Evolutionary conservation across 352 stramenopile species (phyloP), one percentile per base, ranked within the genome.

Genomic region (Phytophthora fragariae): DNA sequence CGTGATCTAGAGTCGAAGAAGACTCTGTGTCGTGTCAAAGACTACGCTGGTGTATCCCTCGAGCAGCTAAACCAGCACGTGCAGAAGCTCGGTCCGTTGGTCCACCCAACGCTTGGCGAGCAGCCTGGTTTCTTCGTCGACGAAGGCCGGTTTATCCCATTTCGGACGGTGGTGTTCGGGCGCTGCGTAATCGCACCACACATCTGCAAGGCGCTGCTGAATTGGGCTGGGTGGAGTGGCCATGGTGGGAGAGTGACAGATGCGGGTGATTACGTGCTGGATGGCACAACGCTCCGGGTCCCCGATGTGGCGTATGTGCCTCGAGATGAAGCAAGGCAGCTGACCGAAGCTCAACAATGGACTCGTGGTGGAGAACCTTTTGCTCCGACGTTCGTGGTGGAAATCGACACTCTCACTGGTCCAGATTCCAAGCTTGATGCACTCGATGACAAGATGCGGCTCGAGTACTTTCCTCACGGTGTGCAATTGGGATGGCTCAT

Each of bases 51-150:
- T 46, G 68, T 76, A 21, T 65, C 57, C 41, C 65, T 74, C 24
- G 65, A 77, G 65, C 59, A 74, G 61, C 56, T 76, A 65, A 79
- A 73, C 50, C 44, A 64, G 52, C 57, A 68, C 67, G 57, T 73
- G 62, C 64, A 65, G 35, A 64, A 33, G 53, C 21, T 64, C 57
- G 62, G 72, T 59, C 62, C 72, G 57, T 57, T 79, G 29, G 39
- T 73, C 21, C 21, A 79, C 62, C 72, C 62, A 31, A 50, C 50
- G 52, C 37, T 76, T 64, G 67, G 72, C 39, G 67, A 68, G 49
- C 67, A 79, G 35, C 58, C 44, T 63, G 58, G 17, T 2, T 76
- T 79, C 55, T 75, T 68, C 62, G 37, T 79, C 41, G 67, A 79
- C 67, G 67, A 79, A 72, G 67, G 63, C 57, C 62, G 59, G 44